Percentiles rank a stretch among this genome's conserved stretches.
These are phyloP conservation scores for Aureobasidium mangrovei DNA, from an alignment of 2,329 filamentous ascomycete genomes.

Conservation along the genomic window DNA sequence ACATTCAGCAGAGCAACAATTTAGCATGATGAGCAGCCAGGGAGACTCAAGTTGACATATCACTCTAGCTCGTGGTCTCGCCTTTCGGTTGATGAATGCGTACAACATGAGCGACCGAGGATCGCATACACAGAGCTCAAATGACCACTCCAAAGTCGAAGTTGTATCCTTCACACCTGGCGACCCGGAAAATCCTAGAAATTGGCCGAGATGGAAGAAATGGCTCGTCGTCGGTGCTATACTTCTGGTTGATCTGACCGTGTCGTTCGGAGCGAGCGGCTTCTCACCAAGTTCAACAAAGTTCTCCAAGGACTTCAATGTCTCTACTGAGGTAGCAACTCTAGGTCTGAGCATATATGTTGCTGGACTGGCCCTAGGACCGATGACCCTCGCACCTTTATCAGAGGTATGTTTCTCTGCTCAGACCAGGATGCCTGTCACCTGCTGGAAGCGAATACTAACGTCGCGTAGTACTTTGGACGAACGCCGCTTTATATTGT, in stretches of 20 bases:
- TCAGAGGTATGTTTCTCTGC: constrained; percentile 2
- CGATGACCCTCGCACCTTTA: constrained; percentile 2
- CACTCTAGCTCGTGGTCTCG: background rate
- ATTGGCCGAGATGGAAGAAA: constrained; percentile 28
- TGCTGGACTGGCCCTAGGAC: constrained; percentile 30
- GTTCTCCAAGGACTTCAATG: constrained; percentile 34
- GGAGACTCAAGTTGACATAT: background rate
- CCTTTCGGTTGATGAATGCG: background rate
- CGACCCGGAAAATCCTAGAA: constrained; percentile 28
- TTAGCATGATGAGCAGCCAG: background rate
- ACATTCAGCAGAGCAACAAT: background rate
- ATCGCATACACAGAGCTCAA: background rate
- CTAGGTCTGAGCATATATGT: constrained; percentile 26
- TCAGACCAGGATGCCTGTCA: background rate
- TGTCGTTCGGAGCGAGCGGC: constrained; percentile 37
- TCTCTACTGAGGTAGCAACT: constrained; percentile 17
- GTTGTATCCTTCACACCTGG: constrained; percentile 23
- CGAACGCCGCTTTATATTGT: constrained; percentile 39
- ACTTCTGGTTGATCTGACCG: constrained; percentile 22
- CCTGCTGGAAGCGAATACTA: background rate
- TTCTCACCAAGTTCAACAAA: constrained; percentile 38
- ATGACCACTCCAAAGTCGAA: background rate
- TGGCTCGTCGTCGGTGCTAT: constrained; percentile 30
- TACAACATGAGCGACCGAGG: background rate
- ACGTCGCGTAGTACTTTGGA: constrained; percentile 1